Conservation (phyloP, 2,329 filamentous ascomycete species). For the Ophiosphaerella herpotricha region DNA sequence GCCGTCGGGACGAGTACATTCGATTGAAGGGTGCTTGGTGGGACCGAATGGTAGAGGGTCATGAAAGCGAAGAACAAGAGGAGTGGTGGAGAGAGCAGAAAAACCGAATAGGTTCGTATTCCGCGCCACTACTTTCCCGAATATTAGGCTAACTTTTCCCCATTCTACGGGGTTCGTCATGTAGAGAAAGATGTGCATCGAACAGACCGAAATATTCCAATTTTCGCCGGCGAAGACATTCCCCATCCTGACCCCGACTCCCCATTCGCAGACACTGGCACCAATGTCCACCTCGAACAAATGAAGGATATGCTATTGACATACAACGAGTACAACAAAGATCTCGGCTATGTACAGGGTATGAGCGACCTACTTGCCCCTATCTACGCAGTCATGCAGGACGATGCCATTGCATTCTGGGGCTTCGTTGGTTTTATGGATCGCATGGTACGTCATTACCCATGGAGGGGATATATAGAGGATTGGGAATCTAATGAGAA, state of each 20-base stretch:
- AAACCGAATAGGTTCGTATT: constrained; percentile 80
- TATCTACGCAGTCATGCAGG: constrained; percentile 95
- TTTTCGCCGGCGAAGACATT: constrained; percentile 94
- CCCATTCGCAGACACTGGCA: constrained; percentile 88
- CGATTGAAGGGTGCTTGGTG: constrained; percentile 95
- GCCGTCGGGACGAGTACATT: constrained; percentile 89
- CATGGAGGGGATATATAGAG: background rate
- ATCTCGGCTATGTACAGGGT: constrained; percentile 95
- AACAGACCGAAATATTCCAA: constrained; percentile 91
- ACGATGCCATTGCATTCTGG: constrained; percentile 97
- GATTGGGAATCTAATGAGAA: constrained; percentile 7
- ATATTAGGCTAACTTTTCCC: constrained; percentile 52
- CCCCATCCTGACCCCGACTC: constrained; percentile 96
- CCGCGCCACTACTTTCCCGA: background rate
- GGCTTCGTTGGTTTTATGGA: constrained; percentile 96
- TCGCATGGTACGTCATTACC: constrained; percentile 67
- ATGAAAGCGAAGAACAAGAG: constrained; percentile 76
- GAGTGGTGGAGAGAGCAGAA: constrained; percentile 98
- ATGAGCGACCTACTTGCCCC: constrained; percentile 97
- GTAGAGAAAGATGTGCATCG: constrained; percentile 98
- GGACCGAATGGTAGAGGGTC: constrained; percentile 85
- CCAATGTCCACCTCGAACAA: constrained; percentile 96
- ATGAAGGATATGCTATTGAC: constrained; percentile 99
- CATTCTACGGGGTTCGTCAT: constrained; percentile 59
- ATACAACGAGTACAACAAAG: constrained; percentile 97